Base-by-base conservation (phyloP, 2,329 filamentous ascomycete genomes). In the Ascochyta clinopodiicola region DNA sequence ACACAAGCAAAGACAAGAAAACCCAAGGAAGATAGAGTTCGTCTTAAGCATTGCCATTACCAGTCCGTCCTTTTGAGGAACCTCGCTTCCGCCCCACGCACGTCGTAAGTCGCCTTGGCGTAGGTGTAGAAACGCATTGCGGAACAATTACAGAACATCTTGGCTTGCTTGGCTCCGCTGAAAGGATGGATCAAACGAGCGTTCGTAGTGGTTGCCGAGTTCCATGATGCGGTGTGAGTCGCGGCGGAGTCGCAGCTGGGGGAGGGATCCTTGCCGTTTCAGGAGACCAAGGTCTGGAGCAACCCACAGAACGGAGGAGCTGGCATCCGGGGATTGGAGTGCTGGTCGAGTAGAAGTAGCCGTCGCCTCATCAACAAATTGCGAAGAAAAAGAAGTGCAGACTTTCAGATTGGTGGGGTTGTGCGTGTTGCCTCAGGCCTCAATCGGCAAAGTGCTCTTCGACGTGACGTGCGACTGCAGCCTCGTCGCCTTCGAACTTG, bases 401-500 rank as follows among this genome's bases (percentile, higher is more conserved):
- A 24, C 1, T 22, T 10, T n/a, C 39, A 31, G 4, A 6, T 39
- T 9, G 27, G 4, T 4, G 13, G 13, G 29, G 19, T 13, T 39
- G 3, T 31, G 44, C 25, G 15, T 12, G 34, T 35, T 47, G 47
- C 19, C 19, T n/a, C 35, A 40, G 22, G 36, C 32, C 29, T 50
- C 25, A 53, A 22, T 56, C 59, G 21, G 45, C 56, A 61, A 88
- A 86, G 68, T 88, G 86, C 3, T 66, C 71, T 24, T 84, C 83
- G 55, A 91, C 86, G 65, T 91, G 88, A 72, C 88, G 81, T 9
- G 84, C 84, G 9, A 91, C 86, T 8, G 88, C 88, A 0, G 78
- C 77, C 64, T 88, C 88, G 61, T 91, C 88, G 1, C 88, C 88
- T 61, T 88, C 81, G 70, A 91, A 91, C 0, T 67, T 74, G 3